Evolutionary conservation across 2,329 filamentous ascomycete genomes (phyloP).

Genomic region (Cladosporium sphaerospermum): DNA sequence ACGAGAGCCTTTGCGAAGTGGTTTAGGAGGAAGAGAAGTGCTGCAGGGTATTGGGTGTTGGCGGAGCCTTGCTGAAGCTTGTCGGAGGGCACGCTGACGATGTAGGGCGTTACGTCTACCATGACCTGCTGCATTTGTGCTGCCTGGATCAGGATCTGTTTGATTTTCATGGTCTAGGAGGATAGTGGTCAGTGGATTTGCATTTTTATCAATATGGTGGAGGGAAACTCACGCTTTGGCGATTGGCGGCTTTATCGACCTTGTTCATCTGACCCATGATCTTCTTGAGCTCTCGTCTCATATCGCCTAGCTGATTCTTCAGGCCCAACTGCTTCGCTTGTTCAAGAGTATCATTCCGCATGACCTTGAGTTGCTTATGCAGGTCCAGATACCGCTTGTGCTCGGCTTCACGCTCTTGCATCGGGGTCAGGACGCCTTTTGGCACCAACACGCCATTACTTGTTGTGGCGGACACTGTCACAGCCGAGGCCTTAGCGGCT

Average conservation of each 20-base stretch:
- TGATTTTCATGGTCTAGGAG: constrained; percentile 44
- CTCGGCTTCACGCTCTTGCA: constrained; percentile 33
- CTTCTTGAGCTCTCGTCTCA: constrained; percentile 49
- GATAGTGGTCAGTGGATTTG: constrained; percentile 7
- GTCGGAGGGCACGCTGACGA: constrained; percentile 35
- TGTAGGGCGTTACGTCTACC: constrained; percentile 28
- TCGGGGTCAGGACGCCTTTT: background rate
- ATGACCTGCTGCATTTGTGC: constrained; percentile 12
- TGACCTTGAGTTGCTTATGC: constrained; percentile 60
- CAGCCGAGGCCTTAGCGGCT: background rate
- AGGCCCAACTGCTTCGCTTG: constrained; percentile 50
- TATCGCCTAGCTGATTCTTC: constrained; percentile 61
- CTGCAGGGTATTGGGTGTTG: constrained; percentile 37
- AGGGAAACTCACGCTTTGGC: constrained; percentile 43
- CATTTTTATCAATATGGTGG: background rate
- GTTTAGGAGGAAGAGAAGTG: constrained; percentile 66
- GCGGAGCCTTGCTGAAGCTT: background rate
- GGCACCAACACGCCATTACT: background rate
- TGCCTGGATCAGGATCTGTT: constrained; percentile 43
- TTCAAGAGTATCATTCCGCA: constrained; percentile 48
- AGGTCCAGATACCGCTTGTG: constrained; percentile 50
- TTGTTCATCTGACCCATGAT: constrained; percentile 67
- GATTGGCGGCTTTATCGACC: constrained; percentile 55
- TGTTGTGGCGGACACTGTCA: background rate
- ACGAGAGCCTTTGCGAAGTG: constrained; percentile 69